Conservation (phyloP, 164 flowering plant species). For the Warburgia ugandensis region DNA sequence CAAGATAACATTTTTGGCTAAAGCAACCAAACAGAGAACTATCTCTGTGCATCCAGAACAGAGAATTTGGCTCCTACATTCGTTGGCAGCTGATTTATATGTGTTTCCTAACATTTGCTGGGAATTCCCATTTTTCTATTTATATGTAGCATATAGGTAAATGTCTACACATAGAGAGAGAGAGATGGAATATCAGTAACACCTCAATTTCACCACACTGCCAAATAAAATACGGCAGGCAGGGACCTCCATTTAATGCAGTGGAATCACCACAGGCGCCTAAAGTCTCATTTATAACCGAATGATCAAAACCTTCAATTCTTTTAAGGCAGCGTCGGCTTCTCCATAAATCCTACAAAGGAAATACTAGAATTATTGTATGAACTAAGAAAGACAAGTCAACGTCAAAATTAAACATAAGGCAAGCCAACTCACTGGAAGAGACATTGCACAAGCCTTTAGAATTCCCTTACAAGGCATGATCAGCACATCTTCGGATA, state of each 20-base stretch:
- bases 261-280: conserved; percentile 76
- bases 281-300: conserved; percentile 57
- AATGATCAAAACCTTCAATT: conserved; percentile 87
- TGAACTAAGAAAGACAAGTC: conserved; percentile 1
- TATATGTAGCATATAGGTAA: too few relatives aligned
- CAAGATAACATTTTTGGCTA: too few relatives aligned
- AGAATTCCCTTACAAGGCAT: conserved; percentile 85
- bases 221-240: conserved; percentile 69
- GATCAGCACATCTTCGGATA: conserved; percentile 54
- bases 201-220: conserved; percentile 87
- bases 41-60: too few relatives aligned
- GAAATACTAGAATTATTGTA: background rate
- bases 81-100: too few relatives aligned
- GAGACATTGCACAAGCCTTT: conserved; percentile 86
- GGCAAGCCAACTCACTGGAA: conserved; percentile 54
- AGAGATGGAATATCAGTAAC: background rate
- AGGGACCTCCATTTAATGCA: conserved; percentile 38
- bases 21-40: too few relatives aligned
- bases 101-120: too few relatives aligned
- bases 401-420: too few relatives aligned
- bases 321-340: conserved; percentile 58
- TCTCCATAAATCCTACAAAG: conserved; percentile 78
- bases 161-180: too few relatives aligned
- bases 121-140: too few relatives aligned
- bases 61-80: too few relatives aligned